Percentiles rank a stretch among this genome's conserved stretches.
Conservation (phyloP, 2,329 filamentous ascomycete species). For the Nothophoma quercina region DNA sequence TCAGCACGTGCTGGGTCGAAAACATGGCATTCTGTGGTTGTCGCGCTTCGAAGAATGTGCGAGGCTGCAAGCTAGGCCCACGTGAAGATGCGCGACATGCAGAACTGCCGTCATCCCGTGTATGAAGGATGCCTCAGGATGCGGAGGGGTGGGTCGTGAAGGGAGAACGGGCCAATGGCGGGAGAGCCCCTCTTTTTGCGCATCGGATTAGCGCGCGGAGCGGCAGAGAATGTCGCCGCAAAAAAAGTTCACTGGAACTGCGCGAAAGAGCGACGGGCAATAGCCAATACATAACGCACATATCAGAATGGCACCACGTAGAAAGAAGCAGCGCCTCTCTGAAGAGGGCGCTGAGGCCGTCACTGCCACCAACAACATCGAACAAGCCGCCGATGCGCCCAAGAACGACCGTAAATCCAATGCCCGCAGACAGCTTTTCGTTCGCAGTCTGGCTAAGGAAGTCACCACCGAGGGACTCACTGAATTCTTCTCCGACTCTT, state of each 20-base stretch:
- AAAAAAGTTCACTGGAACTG: background rate
- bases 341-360: constrained; percentile 46
- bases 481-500: constrained; percentile 91
- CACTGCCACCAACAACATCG: constrained; percentile 36
- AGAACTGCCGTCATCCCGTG: constrained; percentile 16
- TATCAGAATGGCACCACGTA: constrained; percentile 48
- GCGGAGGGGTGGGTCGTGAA: background rate
- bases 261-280: background rate
- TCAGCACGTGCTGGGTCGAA: constrained; percentile 11
- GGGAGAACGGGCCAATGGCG: constrained; percentile 7
- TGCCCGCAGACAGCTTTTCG: constrained; percentile 72
- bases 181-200: constrained; percentile 14
- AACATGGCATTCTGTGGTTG: constrained; percentile 8
- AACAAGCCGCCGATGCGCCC: constrained; percentile 23
- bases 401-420: constrained; percentile 34
- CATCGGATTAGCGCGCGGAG: constrained; percentile 6
- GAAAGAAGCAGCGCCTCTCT: constrained; percentile 53
- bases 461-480: constrained; percentile 84
- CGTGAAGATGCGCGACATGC: constrained; percentile 17
- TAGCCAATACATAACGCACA: background rate
- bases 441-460: constrained; percentile 80
- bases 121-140: constrained; percentile 11
- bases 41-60: constrained; percentile 3
- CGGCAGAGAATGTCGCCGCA: constrained; percentile 9
- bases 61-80: constrained; percentile 14